A percentile compares a stretch with the other conserved stretches of the same genome.
phyloP scores from a whole-genome alignment of 768 basidiomycete genomes.

The Harrya chromipes region DNA sequence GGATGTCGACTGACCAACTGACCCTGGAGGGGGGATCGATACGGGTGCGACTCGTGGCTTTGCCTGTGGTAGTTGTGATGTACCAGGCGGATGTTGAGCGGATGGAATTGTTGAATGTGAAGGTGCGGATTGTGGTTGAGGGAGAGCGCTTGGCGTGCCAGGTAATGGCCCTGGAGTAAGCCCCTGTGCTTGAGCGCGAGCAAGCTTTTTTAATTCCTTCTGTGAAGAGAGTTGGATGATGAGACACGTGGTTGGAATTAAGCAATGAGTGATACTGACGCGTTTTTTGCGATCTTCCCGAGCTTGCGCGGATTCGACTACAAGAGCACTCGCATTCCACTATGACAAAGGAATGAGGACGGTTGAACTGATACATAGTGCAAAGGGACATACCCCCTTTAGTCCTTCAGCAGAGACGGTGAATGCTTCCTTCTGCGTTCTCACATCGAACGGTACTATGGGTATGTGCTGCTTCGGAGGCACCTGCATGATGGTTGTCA shows the following conservation, averaged over 20 bases:
- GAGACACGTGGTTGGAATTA: slow-evolving; percentile 12
- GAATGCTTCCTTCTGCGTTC: slow-evolving; percentile 72
- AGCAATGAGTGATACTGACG: slow-evolving; percentile 41
- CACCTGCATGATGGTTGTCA: slow-evolving; percentile 59
- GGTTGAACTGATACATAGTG: background rate
- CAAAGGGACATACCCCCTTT: slow-evolving; percentile 56
- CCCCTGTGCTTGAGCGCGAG: slow-evolving; percentile 48
- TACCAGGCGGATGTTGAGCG: slow-evolving; percentile 23
- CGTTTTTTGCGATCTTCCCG: slow-evolving; percentile 75
- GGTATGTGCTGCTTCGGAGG: slow-evolving; percentile 69
- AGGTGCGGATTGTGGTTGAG: slow-evolving; percentile 35
- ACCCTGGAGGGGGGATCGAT: slow-evolving; percentile 29
- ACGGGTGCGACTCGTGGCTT: slow-evolving; percentile 33
- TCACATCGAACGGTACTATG: slow-evolving; percentile 60
- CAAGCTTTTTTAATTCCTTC: slow-evolving; percentile 72
- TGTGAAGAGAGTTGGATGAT: slow-evolving; percentile 26
- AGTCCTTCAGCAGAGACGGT: slow-evolving; percentile 67
- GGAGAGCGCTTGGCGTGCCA: slow-evolving; percentile 23
- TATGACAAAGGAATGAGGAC: slow-evolving; percentile 28
- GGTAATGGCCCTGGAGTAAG: slow-evolving; percentile 20
- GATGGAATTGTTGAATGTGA: slow-evolving; percentile 21
- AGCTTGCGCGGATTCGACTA: slow-evolving; percentile 70
- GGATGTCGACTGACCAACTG: slow-evolving; percentile 27
- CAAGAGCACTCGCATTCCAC: slow-evolving; percentile 65
- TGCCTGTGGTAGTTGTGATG: slow-evolving; percentile 10